Percentiles rank a stretch among this genome's conserved stretches.
Evolutionary conservation across 176 grass and related monocot genomes (phyloP).

Genomic region (Dendrocalamus sinicus): DNA sequence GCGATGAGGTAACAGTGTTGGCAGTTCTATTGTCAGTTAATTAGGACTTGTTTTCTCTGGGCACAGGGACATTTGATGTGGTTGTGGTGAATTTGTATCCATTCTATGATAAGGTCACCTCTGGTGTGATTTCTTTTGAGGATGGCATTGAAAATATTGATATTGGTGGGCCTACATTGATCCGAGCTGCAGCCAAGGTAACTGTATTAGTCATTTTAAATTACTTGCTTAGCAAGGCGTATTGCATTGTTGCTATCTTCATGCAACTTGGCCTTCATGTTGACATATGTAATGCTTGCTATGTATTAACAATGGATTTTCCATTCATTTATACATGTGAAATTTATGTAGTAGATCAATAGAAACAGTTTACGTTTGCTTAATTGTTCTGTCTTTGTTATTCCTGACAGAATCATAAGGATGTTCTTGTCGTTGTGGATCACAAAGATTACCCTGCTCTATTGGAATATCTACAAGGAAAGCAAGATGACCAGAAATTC

Average conservation of each 20-base stretch:
- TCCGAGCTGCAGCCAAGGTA: constrained; percentile 93
- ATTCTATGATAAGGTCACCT: constrained; percentile 92
- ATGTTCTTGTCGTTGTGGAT: constrained; percentile 60
- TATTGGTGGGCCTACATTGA: constrained; percentile 93
- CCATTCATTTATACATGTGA: not conserved
- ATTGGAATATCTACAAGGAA: constrained; percentile 52
- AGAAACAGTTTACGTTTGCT: not conserved
- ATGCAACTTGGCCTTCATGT: not conserved
- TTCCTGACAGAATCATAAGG: constrained; percentile 53
- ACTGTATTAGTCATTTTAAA: constrained; percentile 24
- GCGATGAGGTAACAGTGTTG: not conserved
- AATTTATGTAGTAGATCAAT: not conserved
- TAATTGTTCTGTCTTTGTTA: not conserved
- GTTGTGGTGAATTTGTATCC: constrained; percentile 98
- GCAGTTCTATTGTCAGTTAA: constrained; percentile 3
- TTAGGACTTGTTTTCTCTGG: not conserved
- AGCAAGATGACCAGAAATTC: constrained; percentile 62
- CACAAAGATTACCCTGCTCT: constrained; percentile 59
- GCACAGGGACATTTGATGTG: constrained; percentile 87
- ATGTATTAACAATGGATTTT: not conserved
- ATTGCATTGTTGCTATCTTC: not conserved
- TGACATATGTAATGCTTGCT: not conserved
- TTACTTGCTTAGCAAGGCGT: not conserved
- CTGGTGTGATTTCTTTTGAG: constrained; percentile 75
- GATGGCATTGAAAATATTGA: constrained; percentile 97